These are phyloP conservation scores for Mycena leptocephala DNA, from an alignment of 768 basidiomycete genomes.

Conservation along the genomic window DNA sequence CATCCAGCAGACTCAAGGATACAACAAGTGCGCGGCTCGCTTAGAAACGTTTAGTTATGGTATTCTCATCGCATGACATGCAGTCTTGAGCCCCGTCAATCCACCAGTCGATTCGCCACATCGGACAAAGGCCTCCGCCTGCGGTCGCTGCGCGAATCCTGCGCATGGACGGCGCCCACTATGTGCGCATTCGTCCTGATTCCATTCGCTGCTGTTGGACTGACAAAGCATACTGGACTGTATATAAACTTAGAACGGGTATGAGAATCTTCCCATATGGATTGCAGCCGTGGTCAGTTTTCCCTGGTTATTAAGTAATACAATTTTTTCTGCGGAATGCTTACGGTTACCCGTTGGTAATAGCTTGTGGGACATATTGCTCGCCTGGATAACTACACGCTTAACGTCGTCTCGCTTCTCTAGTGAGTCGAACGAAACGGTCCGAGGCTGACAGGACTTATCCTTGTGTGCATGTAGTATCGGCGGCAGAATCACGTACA, in stretches of 20 bases:
- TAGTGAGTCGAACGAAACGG: constrained; percentile 20
- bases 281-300: constrained; percentile 31
- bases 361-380: constrained; percentile 32
- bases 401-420: constrained; percentile 24
- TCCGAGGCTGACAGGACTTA: neutral
- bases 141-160: constrained; percentile 30
- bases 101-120: neutral
- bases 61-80: too few relatives aligned
- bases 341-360: too few relatives aligned
- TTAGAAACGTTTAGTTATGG: too few relatives aligned
- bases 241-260: constrained; percentile 34
- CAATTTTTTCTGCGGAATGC: too few relatives aligned
- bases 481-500: constrained; percentile 21
- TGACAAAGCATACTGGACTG: too few relatives aligned
- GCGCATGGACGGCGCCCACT: constrained; percentile 37
- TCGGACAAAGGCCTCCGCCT: constrained; percentile 16
- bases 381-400: constrained; percentile 27
- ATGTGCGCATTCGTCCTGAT: constrained; percentile 6
- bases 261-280: constrained; percentile 37
- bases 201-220: neutral
- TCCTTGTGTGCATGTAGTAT: constrained; percentile 17
- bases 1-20: constrained; percentile 28
- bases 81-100: constrained; percentile 28
- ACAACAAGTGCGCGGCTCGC: constrained; percentile 27
- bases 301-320: neutral